Evolutionary conservation across 768 basidiomycete genomes (phyloP).

Genomic region (Amanita polypyramis): DNA sequence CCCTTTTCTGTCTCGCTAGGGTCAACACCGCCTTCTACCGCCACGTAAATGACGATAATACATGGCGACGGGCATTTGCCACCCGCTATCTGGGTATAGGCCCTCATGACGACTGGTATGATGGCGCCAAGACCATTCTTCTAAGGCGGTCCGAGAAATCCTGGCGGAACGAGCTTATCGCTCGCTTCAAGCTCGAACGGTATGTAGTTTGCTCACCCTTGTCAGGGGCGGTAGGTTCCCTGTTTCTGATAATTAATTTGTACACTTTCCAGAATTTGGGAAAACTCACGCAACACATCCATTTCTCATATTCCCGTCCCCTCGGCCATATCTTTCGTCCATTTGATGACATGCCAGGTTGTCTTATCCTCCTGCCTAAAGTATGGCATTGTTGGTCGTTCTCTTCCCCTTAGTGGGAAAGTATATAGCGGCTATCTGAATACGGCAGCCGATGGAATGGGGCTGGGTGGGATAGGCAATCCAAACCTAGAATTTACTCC

Average conservation of each 20-base stretch:
- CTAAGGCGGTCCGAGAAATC: slow-evolving; percentile 45
- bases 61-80: slow-evolving; percentile 70
- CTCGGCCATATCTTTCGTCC: slow-evolving; percentile 44
- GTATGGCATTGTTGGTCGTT: slow-evolving; percentile 66
- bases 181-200: slow-evolving; percentile 44
- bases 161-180: slow-evolving; percentile 67
- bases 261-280: slow-evolving; percentile 51
- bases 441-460: slow-evolving; percentile 40
- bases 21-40: slow-evolving; percentile 42
- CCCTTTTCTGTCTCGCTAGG: slow-evolving; percentile 45
- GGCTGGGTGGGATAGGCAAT: slow-evolving; percentile 50
- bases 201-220: slow-evolving; percentile 18
- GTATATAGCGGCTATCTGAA: slow-evolving; percentile 55
- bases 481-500: slow-evolving; percentile 69
- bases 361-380: slow-evolving; percentile 54
- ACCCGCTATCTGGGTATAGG: slow-evolving; percentile 55
- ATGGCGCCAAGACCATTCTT: slow-evolving; percentile 34
- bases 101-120: slow-evolving; percentile 48
- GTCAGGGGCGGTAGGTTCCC: not conserved
- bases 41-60: slow-evolving; percentile 70
- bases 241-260: not conserved
- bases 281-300: slow-evolving; percentile 47
- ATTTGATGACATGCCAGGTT: slow-evolving; percentile 43
- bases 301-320: slow-evolving; percentile 56
- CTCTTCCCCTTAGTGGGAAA: slow-evolving; percentile 58